Conservation (phyloP, 306 rosid genomes). For the Quercus aquifolioides region DNA sequence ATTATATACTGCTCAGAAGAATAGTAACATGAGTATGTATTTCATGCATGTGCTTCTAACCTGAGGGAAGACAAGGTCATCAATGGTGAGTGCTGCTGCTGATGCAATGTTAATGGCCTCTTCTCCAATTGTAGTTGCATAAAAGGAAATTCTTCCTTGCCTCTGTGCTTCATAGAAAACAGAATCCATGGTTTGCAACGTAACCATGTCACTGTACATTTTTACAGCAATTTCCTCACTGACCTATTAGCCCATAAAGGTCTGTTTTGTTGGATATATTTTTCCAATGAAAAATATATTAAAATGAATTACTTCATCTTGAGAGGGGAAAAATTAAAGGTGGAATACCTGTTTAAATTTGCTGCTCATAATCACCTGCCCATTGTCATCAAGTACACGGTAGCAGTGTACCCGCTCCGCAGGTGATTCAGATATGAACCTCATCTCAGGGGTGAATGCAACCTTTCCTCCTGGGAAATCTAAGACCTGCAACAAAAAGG, state of each 20-base stretch:
- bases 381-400: slow-evolving; percentile 74
- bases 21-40: neutral
- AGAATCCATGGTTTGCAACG: slow-evolving; percentile 80
- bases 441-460: slow-evolving; percentile 49
- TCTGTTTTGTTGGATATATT: neutral
- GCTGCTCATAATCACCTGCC: slow-evolving; percentile 35
- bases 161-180: slow-evolving; percentile 90
- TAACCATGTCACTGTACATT: slow-evolving; percentile 73
- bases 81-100: slow-evolving; percentile 73
- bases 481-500: slow-evolving; percentile 31
- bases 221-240: slow-evolving; percentile 54
- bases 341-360: slow-evolving; percentile 47
- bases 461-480: slow-evolving; percentile 81
- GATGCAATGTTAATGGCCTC: slow-evolving; percentile 88
- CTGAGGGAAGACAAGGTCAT: slow-evolving; percentile 86
- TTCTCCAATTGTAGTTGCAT: slow-evolving; percentile 68
- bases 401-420: slow-evolving; percentile 58
- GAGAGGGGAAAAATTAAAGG: neutral
- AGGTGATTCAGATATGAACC: slow-evolving; percentile 52
- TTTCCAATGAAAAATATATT: neutral
- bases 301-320: neutral
- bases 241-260: slow-evolving; percentile 38
- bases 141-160: slow-evolving; percentile 92
- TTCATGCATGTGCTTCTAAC: slow-evolving; percentile 30
- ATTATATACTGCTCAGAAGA: neutral